Evolutionary conservation across 352 stramenopile species (phyloP), one percentile per base, ranked within the genome.

Genomic region (Phytophthora vignae): DNA sequence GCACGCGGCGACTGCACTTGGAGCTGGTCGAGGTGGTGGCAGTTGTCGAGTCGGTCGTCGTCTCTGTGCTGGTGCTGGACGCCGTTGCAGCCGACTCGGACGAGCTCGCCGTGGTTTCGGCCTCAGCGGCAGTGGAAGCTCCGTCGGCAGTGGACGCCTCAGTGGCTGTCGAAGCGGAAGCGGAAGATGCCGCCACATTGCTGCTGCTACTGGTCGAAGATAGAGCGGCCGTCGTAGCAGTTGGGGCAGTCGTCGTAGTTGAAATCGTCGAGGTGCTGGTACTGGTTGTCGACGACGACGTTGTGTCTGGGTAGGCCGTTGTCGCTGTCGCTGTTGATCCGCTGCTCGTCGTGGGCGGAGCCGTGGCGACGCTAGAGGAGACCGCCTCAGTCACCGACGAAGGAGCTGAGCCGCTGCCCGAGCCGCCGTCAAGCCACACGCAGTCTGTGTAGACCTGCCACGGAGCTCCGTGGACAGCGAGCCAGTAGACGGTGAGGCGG

Each of bases 361-460:
- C 68, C 33, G 72, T 76, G 21, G 50, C 68, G 8, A 70, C 64
- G 46, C 25, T 67, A 5, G 68, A 71, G 15, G 54, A 50, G 4
- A 73, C 59, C 8, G 55, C 54, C 52, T 74, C 38, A 3, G 55
- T 64, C 58, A 72, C 69, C 15, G 58, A 60, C 27, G 67, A 65
- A 50, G 66, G 74, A 22, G 57, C 63, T 11, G 61, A 65, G 11
- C 67, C 67, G 11, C 57, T 73, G 22, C 57, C 27, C 1, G 61
- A 69, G 44, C 72, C 67, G 6, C 38, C 44, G 15, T 78, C 82
- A 17, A 85, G 69, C 69, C 78, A 85, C 19, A 88, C 82, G 50
- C 82, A 90, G 72, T 90, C 73, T 11, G 65, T 86, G 69, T 85
- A 89, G 64, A 84, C 81, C 67, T 89, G 81, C 79, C 81, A 89